These are phyloP conservation scores for Populus davidiana DNA, from an alignment of 345 rosid species.

Conservation along the genomic window DNA sequence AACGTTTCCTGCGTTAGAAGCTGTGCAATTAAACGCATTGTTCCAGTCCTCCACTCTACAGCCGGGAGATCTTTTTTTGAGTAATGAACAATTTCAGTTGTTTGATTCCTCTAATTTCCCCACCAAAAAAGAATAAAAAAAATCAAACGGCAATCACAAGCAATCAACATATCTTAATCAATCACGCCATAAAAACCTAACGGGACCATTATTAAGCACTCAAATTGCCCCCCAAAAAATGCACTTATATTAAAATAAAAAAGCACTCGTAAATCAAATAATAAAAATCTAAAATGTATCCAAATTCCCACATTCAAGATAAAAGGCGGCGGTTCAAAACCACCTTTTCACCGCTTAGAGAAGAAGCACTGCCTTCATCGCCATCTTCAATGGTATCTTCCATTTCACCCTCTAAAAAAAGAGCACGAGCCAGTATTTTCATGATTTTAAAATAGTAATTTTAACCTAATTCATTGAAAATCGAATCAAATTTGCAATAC, in stretches of 20 bases:
- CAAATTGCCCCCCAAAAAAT: neutral
- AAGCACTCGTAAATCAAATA: neutral
- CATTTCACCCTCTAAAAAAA: conserved; percentile 44
- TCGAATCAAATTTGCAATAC: conserved; percentile 14
- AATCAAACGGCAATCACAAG: neutral
- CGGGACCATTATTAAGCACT: neutral
- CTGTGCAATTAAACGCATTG: conserved; percentile 68
- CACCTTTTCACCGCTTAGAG: conserved; percentile 44
- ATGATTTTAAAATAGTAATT: neutral
- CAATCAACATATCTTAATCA: neutral
- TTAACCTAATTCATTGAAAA: neutral
- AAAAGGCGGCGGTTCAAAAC: neutral
- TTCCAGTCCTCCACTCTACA: conserved; percentile 34
- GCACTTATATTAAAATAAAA: neutral
- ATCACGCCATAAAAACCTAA: neutral
- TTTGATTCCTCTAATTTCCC: conserved; percentile 17
- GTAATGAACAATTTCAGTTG: conserved; percentile 8
- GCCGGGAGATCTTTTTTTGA: conserved; percentile 28
- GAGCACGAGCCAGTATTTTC: neutral
- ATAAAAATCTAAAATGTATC: neutral
- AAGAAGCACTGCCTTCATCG: conserved; percentile 25
- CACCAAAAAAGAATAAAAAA: conserved; percentile 6
- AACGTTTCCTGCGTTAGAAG: conserved; percentile 76
- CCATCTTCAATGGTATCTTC: conserved; percentile 25
- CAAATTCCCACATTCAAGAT: neutral